A percentile compares a stretch with the other conserved stretches of the same genome.
Evolutionary conservation across 2,329 filamentous ascomycete genomes (phyloP).

Genomic region (Microcera coccophila): DNA sequence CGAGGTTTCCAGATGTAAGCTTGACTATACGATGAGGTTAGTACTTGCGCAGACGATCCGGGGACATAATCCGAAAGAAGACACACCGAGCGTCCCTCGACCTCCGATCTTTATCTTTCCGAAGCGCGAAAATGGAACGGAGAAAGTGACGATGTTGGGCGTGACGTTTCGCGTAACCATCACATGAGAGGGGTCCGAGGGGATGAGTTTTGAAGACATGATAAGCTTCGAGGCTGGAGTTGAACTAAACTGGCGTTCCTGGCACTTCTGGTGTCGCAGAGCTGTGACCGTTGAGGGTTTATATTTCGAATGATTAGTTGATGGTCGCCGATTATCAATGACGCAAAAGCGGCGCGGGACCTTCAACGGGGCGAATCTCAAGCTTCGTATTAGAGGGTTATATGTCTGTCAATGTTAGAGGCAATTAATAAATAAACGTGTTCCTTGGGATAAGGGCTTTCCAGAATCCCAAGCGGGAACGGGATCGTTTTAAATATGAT

Average conservation of each 20-base stretch:
- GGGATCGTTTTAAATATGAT: not conserved
- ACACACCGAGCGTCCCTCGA: constrained; percentile 74
- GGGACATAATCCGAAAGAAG: not conserved
- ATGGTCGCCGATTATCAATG: not conserved
- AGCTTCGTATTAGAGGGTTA: not conserved
- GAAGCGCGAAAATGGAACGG: constrained; percentile 78
- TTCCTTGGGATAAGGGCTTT: not conserved
- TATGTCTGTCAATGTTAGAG: not conserved
- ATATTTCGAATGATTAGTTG: not conserved
- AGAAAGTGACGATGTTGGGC: constrained; percentile 72
- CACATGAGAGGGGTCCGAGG: constrained; percentile 68
- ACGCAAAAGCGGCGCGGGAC: not conserved
- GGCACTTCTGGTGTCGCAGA: not conserved
- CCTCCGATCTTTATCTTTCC: constrained; percentile 80
- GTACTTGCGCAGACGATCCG: not conserved
- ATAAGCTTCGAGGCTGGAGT: not conserved
- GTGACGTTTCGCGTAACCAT: constrained; percentile 89
- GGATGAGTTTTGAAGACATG: constrained; percentile 64
- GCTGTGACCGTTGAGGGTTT: not conserved
- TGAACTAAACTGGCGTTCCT: constrained; percentile 9
- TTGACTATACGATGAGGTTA: constrained; percentile 54
- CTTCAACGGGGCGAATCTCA: not conserved
- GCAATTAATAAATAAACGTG: not conserved
- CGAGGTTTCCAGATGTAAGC: constrained; percentile 71
- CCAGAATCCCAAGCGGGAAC: not conserved